Percentiles rank a stretch among this genome's conserved stretches.
Evolutionary conservation across 148 eudicot genomes (phyloP).

Genomic region (Rhododendron simsii): DNA sequence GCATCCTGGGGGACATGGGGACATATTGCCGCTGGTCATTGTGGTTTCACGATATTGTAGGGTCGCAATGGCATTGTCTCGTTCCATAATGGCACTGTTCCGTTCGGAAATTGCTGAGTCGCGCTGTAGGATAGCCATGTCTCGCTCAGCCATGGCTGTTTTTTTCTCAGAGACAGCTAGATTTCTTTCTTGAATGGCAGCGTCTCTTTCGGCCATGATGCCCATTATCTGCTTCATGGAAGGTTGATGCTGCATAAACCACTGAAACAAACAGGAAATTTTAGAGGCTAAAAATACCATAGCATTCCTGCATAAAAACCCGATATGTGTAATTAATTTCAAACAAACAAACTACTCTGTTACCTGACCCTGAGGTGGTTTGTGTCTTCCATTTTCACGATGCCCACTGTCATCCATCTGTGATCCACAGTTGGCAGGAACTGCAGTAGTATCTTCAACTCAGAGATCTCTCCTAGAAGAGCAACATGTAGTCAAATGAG

Average conservation of each 20-base stretch:
- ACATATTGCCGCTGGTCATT: constrained; percentile 31
- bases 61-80: constrained; percentile 78
- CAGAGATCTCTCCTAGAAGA: constrained; percentile 9
- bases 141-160: constrained; percentile 82
- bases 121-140: constrained; percentile 83
- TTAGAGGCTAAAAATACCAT: background rate
- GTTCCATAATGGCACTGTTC: constrained; percentile 75
- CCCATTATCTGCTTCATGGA: constrained; percentile 98
- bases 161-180: constrained; percentile 84
- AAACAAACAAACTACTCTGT: background rate
- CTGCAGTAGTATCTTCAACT: constrained; percentile 8
- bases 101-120: constrained; percentile 80
- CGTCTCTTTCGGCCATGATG: constrained; percentile 92
- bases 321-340: background rate
- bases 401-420: constrained; percentile 79
- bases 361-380: constrained; percentile 90
- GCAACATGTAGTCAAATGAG: constrained; percentile 2
- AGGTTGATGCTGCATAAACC: constrained; percentile 95
- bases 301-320: background rate
- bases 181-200: constrained; percentile 90
- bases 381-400: constrained; percentile 85
- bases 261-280: constrained; percentile 33
- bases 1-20: constrained; percentile 63
- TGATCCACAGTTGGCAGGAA: constrained; percentile 3
- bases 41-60: constrained; percentile 73